Percentiles rank a stretch among this genome's conserved stretches.
Conservation (phyloP, 305 asterid genomes). For the Stenogyne calaminthoides region DNA sequence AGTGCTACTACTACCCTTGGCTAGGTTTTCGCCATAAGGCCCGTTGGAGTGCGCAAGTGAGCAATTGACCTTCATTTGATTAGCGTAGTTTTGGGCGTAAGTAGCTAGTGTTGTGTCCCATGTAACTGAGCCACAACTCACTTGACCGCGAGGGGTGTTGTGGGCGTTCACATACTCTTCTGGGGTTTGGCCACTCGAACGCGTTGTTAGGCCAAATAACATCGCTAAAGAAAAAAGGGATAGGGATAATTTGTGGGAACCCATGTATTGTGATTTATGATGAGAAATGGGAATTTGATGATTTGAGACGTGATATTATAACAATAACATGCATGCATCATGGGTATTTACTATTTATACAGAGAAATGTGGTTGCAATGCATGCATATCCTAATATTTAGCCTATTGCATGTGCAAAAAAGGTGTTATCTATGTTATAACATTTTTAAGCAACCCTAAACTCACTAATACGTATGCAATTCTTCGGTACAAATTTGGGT, state of each 20-base stretch:
- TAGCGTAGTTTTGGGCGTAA: constrained; percentile 57
- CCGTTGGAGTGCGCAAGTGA: constrained; percentile 53
- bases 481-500: constrained; percentile 22
- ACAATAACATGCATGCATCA: background rate
- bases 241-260: background rate
- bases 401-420: constrained; percentile 40
- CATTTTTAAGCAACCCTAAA: constrained; percentile 36
- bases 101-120: constrained; percentile 50
- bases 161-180: constrained; percentile 50
- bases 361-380: background rate
- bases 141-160: constrained; percentile 49
- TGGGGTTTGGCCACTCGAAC: constrained; percentile 40
- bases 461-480: constrained; percentile 22
- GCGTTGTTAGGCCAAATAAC: background rate
- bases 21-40: constrained; percentile 62
- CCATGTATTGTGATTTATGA: constrained; percentile 26
- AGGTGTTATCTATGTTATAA: background rate
- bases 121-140: constrained; percentile 42
- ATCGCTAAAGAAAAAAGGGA: background rate
- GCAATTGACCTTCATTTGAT: constrained; percentile 42
- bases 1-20: constrained; percentile 42
- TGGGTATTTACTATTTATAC: constrained; percentile 47
- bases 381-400: background rate
- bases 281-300: constrained; percentile 4
- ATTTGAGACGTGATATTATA: background rate